These are phyloP conservation scores for Trametes maxima DNA, from an alignment of 768 basidiomycete species.

Conservation along the genomic window DNA sequence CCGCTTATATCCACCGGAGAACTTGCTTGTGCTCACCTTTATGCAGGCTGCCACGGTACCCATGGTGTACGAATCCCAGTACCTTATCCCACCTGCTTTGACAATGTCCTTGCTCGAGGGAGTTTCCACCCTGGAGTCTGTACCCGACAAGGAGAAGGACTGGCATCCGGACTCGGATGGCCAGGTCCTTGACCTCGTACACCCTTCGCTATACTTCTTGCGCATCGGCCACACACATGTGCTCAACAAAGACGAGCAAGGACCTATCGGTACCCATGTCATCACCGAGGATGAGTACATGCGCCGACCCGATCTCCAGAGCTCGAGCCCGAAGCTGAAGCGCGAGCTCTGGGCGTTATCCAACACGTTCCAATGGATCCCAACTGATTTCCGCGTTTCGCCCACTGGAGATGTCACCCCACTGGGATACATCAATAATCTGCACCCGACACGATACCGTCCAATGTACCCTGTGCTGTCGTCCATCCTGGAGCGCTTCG, in stretches of 20 bases:
- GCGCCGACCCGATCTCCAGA: background rate
- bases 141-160: slow-evolving; percentile 36
- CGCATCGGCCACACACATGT: background rate
- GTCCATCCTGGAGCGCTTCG: slow-evolving; percentile 21
- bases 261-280: background rate
- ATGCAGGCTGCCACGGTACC: background rate
- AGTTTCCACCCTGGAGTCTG: background rate
- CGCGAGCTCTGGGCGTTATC: background rate
- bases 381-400: slow-evolving; percentile 32
- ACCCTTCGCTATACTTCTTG: slow-evolving; percentile 46
- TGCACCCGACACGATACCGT: slow-evolving; percentile 26
- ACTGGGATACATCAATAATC: slow-evolving; percentile 34
- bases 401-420: slow-evolving; percentile 23
- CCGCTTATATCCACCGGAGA: no score
- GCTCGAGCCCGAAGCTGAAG: no score
- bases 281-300: background rate
- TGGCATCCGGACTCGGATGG: slow-evolving; percentile 49
- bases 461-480: slow-evolving; percentile 24
- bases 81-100: no score
- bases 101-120: no score
- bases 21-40: no score
- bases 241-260: no score
- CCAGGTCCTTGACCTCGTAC: slow-evolving; percentile 47
- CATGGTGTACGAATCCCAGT: background rate
- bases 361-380: slow-evolving; percentile 31